A percentile compares a stretch with the other conserved stretches of the same genome.
phyloP scores from a whole-genome alignment of 2,329 filamentous ascomycete species.

The Bimuria novae-zelandiae region DNA sequence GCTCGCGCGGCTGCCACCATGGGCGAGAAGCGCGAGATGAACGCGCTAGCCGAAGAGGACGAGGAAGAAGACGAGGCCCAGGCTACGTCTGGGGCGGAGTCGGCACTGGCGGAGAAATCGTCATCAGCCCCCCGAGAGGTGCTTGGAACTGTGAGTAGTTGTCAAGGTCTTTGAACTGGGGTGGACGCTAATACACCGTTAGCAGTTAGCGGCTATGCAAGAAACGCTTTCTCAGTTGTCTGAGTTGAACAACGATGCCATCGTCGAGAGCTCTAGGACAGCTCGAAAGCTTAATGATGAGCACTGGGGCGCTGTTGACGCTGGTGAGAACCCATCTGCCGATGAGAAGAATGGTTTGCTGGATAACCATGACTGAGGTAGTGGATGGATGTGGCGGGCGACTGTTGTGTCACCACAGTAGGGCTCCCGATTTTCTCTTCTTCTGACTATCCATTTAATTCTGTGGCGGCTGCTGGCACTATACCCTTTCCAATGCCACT shows the following conservation, averaged over 20 bases:
- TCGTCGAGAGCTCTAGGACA: constrained; percentile 40
- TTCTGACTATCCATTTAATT: background rate
- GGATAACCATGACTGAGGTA: background rate
- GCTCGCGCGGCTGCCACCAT: constrained; percentile 41
- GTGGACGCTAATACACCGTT: constrained; percentile 33
- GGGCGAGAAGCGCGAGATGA: constrained; percentile 41
- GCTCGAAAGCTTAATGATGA: constrained; percentile 37
- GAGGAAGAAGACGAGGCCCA: constrained; percentile 29
- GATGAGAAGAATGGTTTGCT: constrained; percentile 9
- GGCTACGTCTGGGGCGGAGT: constrained; percentile 16
- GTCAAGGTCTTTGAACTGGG: background rate
- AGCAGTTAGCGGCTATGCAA: constrained; percentile 48
- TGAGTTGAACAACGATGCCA: constrained; percentile 42
- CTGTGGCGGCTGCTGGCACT: background rate
- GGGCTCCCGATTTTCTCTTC: background rate
- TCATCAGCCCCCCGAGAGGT: constrained; percentile 29
- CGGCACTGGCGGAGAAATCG: constrained; percentile 2
- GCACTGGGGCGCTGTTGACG: constrained; percentile 27
- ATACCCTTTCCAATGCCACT: constrained; percentile 7
- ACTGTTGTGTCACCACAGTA: background rate
- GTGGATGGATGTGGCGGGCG: background rate
- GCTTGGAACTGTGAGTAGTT: constrained; percentile 41
- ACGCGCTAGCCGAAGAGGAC: constrained; percentile 36
- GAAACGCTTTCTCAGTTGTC: constrained; percentile 41
- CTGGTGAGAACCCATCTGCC: constrained; percentile 7